Evolutionary conservation across 1,139 yeast species (phyloP), one percentile per base, ranked within the genome.

Genomic region (Yamadazyma sp.): DNA sequence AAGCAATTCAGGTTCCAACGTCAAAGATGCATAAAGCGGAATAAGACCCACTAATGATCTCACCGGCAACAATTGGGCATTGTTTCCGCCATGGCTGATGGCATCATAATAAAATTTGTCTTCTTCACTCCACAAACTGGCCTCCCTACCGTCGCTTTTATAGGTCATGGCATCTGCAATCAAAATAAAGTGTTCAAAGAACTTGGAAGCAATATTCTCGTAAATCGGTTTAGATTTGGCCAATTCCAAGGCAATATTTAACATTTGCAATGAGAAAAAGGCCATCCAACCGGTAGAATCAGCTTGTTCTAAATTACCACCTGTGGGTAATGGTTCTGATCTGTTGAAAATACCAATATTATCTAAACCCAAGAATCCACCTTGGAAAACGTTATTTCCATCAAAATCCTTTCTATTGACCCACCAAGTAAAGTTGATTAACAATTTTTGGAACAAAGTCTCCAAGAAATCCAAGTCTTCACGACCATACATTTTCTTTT

Each of bases 281-380:
- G 96, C 97, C 95, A 90, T 87, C 97, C 97, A 90, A 31, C 97
- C 97, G 6, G 97, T 90, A 21, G 96, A 87, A 61, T 90, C 97
- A 1, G 97, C 96, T 63, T 90, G 97, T 60, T 89, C 95, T 50
- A 90, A 72, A 33, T 75, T 78, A 37, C 97, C 96, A 28, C 97
- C 97, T 1, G 96, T 87, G 24, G 97, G 97, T 53, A 87, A 71
- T 1, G 95, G 95, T 64, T 90, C 97, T 2, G 96, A 86, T 59
- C 97, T 78, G 61, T 90, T 90, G 68, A 90, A 90, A 45, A 90
- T 74, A 50, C 97, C 97, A 62, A 90, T 90, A 61, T 90, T 90
- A 64, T 90, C 97, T 45, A 90, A 72, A 6, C 97, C 97, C 41
- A 90, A 73, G 64, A 90, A 90, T 0, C 97, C 97, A 48, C 97